Evolutionary conservation across 1,284 basidiomycete genomes (phyloP).

Genomic region (Apiotrichum siamense): DNA sequence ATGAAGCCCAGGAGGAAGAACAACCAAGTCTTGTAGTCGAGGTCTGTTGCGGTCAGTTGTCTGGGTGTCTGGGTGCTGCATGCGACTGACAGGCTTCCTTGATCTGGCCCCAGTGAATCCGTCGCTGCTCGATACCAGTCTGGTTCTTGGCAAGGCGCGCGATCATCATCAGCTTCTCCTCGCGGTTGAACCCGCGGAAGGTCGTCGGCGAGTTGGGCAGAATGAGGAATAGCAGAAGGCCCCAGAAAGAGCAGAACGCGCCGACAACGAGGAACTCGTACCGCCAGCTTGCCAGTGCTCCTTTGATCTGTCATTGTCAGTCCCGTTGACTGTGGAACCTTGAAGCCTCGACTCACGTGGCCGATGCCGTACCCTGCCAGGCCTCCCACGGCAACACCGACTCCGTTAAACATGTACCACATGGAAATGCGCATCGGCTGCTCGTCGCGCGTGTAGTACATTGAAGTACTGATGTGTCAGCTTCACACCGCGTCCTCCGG

Average conservation of each 20-base stretch:
- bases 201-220: slow-evolving; percentile 45
- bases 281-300: slow-evolving; percentile 41
- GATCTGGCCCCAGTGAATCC: slow-evolving; percentile 48
- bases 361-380: slow-evolving; percentile 26
- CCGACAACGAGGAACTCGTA: slow-evolving; percentile 48
- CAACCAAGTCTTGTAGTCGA: slow-evolving; percentile 31
- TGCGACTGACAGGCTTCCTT: slow-evolving; percentile 35
- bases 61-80: no score
- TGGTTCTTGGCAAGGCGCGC: slow-evolving; percentile 45
- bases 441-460: slow-evolving; percentile 44
- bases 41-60: no score
- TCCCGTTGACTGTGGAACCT: no score
- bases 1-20: slow-evolving; percentile 42
- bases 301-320: slow-evolving; percentile 36
- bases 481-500: no score
- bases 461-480: slow-evolving; percentile 31
- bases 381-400: slow-evolving; percentile 44
- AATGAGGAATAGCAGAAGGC: slow-evolving; percentile 31
- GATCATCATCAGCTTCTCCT: slow-evolving; percentile 48
- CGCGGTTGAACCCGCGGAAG: slow-evolving; percentile 39
- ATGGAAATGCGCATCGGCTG: slow-evolving; percentile 41
- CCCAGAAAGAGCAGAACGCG: slow-evolving; percentile 41
- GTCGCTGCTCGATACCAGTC: slow-evolving; percentile 47
- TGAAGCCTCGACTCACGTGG: no score
- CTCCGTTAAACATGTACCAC: slow-evolving; percentile 46